phyloP scores from a whole-genome alignment of 495 filamentous ascomycete species.

The Penicillium alfredii region DNA sequence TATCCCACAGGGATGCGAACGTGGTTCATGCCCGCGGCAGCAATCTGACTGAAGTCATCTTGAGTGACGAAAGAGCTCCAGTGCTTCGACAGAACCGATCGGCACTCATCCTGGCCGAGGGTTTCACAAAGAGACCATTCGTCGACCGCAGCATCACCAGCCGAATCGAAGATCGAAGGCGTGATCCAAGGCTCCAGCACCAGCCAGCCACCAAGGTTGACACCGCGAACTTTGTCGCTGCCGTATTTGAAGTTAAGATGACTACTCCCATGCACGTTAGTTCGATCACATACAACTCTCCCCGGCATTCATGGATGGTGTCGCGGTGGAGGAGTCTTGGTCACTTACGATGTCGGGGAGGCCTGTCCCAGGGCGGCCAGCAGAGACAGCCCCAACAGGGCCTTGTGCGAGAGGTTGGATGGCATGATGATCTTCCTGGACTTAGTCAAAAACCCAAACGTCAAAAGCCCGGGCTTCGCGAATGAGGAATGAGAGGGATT shows the following conservation, averaged over 20 bases:
- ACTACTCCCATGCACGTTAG: slow-evolving; percentile 18
- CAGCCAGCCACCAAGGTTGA: slow-evolving; percentile 56
- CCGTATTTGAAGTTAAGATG: slow-evolving; percentile 41
- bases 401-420: slow-evolving; percentile 27
- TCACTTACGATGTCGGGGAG: slow-evolving; percentile 31
- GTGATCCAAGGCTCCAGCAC: slow-evolving; percentile 62
- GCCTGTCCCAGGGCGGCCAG: slow-evolving; percentile 30
- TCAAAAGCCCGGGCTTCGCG: slow-evolving; percentile 23
- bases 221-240: slow-evolving; percentile 44
- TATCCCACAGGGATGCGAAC: slow-evolving; percentile 77
- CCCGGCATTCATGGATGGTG: too few relatives aligned
- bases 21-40: slow-evolving; percentile 60
- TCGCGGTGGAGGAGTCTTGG: background rate
- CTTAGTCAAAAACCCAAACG: slow-evolving; percentile 9
- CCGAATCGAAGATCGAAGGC: slow-evolving; percentile 53
- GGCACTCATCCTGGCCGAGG: slow-evolving; percentile 47
- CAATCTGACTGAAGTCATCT: slow-evolving; percentile 62
- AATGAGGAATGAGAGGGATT: slow-evolving; percentile 20
- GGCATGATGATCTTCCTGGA: slow-evolving; percentile 29
- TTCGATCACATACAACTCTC: background rate
- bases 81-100: slow-evolving; percentile 43
- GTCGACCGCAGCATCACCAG: slow-evolving; percentile 49
- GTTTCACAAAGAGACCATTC: slow-evolving; percentile 53
- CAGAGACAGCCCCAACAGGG: slow-evolving; percentile 32
- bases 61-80: slow-evolving; percentile 62